Evolutionary conservation across 371 early-diverging fungal species (phyloP).

Genomic region (Mucor sp.): DNA sequence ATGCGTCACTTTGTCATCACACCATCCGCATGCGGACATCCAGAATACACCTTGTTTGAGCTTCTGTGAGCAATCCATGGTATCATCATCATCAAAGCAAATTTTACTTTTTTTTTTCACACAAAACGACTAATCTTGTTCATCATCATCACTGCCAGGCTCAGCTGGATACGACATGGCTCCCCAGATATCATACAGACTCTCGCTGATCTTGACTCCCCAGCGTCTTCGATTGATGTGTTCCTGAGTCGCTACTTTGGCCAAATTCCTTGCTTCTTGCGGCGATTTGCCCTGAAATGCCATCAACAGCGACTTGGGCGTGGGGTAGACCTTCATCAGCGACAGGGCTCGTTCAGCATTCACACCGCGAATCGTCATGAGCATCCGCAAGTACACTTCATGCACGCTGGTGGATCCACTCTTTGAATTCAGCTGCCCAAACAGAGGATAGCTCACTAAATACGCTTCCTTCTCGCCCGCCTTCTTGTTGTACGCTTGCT

Average conservation of each 20-base stretch:
- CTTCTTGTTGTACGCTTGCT: constrained; percentile 25
- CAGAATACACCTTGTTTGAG: background rate
- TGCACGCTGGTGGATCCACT: constrained; percentile 61
- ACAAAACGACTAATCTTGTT: background rate
- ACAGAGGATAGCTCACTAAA: constrained; percentile 63
- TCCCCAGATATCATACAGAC: constrained; percentile 65
- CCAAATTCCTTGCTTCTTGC: constrained; percentile 35
- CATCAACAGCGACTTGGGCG: constrained; percentile 56
- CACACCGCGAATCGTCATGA: constrained; percentile 82
- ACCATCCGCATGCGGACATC: background rate
- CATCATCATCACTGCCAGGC: background rate
- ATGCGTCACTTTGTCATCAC: background rate
- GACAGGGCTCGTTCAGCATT: constrained; percentile 81
- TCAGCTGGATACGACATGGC: constrained; percentile 9
- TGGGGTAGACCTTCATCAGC: constrained; percentile 70
- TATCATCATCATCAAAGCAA: no score
- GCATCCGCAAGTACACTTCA: constrained; percentile 78
- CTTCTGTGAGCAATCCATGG: background rate
- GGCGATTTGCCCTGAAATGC: constrained; percentile 39
- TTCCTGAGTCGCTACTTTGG: constrained; percentile 36
- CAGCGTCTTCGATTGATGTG: constrained; percentile 55
- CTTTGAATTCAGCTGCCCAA: constrained; percentile 70
- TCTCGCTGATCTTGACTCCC: constrained; percentile 50
- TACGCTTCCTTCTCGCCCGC: constrained; percentile 16
- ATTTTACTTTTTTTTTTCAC: background rate